phyloP scores from a whole-genome alignment of 2,329 filamentous ascomycete species.

The Proliferodiscus dingleyae region DNA sequence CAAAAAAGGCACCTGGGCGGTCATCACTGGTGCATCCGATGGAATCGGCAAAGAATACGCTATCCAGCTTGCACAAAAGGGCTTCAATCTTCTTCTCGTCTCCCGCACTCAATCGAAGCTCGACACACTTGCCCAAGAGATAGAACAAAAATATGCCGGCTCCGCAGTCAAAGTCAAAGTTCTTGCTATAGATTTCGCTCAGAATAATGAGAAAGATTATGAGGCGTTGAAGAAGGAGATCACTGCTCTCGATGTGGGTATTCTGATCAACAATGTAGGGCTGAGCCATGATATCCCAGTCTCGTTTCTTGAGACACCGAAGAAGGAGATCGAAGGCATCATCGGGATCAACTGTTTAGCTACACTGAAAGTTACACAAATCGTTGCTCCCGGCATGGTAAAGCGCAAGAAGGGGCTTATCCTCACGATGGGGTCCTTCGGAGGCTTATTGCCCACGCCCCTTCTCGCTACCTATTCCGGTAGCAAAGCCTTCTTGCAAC shows the following conservation, averaged over 20 bases:
- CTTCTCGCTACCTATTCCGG: constrained; percentile 94
- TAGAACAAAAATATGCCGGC: constrained; percentile 62
- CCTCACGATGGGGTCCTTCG: constrained; percentile 96
- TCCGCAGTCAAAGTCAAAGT: constrained; percentile 65
- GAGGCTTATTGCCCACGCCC: constrained; percentile 85
- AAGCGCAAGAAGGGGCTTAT: constrained; percentile 82
- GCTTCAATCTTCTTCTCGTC: constrained; percentile 91
- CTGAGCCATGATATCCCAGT: constrained; percentile 91
- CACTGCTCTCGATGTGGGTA: constrained; percentile 70
- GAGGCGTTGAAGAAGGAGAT: constrained; percentile 64
- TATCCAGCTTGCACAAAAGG: constrained; percentile 79
- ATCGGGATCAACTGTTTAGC: constrained; percentile 93
- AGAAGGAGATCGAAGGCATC: constrained; percentile 80
- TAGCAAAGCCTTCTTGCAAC: constrained; percentile 95
- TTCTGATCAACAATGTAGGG: constrained; percentile 96
- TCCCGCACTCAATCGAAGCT: constrained; percentile 95
- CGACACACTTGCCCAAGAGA: constrained; percentile 67
- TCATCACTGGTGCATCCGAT: constrained; percentile 92
- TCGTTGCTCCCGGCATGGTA: constrained; percentile 79
- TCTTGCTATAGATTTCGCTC: constrained; percentile 86
- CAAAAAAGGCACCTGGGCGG: constrained; percentile 85
- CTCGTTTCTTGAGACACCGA: constrained; percentile 73
- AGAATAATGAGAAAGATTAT: constrained; percentile 77
- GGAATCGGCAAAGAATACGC: constrained; percentile 97
- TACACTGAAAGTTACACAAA: constrained; percentile 81